These are phyloP conservation scores for Blastomyces emzantsi DNA, from an alignment of 2,329 filamentous ascomycete genomes.

Conservation along the genomic window DNA sequence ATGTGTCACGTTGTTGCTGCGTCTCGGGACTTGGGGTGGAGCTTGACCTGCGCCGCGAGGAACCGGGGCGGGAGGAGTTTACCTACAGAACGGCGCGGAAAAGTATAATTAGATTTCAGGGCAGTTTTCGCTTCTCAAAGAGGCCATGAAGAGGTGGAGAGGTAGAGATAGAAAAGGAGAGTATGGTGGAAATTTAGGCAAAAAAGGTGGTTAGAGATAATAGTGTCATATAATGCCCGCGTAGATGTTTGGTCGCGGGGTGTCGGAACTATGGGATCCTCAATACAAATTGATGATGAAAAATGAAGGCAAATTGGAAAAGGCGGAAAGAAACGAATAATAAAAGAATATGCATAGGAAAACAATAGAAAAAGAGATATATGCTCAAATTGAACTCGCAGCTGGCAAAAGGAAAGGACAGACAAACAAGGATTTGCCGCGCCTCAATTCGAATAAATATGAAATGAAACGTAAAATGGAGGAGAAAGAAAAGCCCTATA, in stretches of 20 bases:
- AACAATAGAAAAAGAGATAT: background rate
- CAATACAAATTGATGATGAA: slow-evolving; percentile 10
- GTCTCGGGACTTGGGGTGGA: background rate
- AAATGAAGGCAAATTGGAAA: slow-evolving; percentile 9
- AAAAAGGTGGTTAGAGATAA: slow-evolving; percentile 17
- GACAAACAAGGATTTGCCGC: background rate
- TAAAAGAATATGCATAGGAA: slow-evolving; percentile 2
- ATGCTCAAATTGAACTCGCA: background rate
- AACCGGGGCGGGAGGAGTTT: background rate
- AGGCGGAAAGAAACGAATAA: slow-evolving; percentile 8
- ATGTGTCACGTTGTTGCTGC: background rate
- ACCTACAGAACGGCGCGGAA: slow-evolving; percentile 9
- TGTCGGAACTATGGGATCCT: slow-evolving; percentile 3
- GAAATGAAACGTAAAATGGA: background rate
- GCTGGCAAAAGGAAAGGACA: background rate
- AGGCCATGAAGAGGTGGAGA: background rate
- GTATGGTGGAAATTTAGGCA: slow-evolving; percentile 10
- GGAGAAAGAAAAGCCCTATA: background rate
- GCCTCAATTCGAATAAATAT: background rate
- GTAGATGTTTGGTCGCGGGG: background rate
- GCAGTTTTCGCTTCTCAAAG: background rate
- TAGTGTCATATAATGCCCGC: slow-evolving; percentile 12
- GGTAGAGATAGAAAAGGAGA: background rate
- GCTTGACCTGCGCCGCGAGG: background rate
- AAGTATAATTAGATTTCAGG: slow-evolving; percentile 13